Conservation (phyloP, 2,329 filamentous ascomycete species). For the Arthroderma sp. region DNA sequence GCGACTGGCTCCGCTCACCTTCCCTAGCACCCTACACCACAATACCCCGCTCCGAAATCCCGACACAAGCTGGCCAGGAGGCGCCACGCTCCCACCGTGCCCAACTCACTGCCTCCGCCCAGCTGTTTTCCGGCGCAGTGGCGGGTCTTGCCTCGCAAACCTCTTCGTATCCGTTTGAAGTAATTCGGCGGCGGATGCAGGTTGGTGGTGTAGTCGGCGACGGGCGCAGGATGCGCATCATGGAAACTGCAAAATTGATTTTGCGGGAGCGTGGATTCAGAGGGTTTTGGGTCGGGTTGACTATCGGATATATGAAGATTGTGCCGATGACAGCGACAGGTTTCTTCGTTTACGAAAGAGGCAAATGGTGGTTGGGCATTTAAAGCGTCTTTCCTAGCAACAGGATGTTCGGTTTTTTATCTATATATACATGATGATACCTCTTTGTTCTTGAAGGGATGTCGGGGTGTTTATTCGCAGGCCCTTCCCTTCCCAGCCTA, state of each 20-base stretch:
- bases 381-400: constrained; percentile 19
- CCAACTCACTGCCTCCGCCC: constrained; percentile 69
- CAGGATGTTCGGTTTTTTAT: neutral
- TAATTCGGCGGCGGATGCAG: constrained; percentile 87
- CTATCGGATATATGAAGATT: constrained; percentile 90
- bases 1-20: constrained; percentile 66
- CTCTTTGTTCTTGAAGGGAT: too few species aligned
- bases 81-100: constrained; percentile 46
- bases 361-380: constrained; percentile 54
- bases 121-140: constrained; percentile 69
- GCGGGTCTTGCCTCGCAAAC: constrained; percentile 87
- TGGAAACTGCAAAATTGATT: constrained; percentile 65
- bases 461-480: too few species aligned
- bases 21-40: constrained; percentile 60
- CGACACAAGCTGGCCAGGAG: constrained; percentile 21
- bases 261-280: constrained; percentile 59
- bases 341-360: constrained; percentile 55
- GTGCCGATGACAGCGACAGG: constrained; percentile 72
- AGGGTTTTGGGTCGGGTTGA: constrained; percentile 86
- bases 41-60: constrained; percentile 44
- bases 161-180: constrained; percentile 82
- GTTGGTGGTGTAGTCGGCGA: constrained; percentile 90
- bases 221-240: constrained; percentile 62
- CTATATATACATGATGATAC: neutral
- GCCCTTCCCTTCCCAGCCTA: too few species aligned